Evolutionary conservation across 306 rosid genomes (phyloP).

Genomic region (Arachis stenosperma): DNA sequence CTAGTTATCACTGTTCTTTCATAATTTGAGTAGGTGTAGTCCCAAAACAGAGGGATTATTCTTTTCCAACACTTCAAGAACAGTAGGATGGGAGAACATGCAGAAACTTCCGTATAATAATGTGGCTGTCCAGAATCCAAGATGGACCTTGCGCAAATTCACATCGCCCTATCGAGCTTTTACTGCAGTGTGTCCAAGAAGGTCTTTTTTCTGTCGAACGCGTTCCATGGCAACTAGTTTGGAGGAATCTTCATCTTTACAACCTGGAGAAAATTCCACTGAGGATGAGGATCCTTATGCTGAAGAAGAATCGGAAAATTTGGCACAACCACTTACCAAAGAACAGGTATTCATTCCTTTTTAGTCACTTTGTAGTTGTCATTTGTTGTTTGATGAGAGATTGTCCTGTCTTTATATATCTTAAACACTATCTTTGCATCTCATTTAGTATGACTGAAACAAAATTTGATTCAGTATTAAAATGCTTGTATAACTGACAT

Average conservation of each 20-base stretch:
- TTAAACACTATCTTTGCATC: conserved; percentile 3
- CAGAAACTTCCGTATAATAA: conserved; percentile 29
- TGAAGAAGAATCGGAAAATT: conserved; percentile 36
- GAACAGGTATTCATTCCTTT: conserved; percentile 46
- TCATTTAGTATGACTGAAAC: conserved; percentile 7
- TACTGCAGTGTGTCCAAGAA: conserved; percentile 34
- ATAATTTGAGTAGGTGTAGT: conserved; percentile 42
- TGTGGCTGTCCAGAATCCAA: conserved; percentile 27
- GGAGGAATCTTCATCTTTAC: conserved; percentile 41
- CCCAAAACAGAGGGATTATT: conserved; percentile 41
- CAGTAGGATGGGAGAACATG: conserved; percentile 36
- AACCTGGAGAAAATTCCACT: conserved; percentile 32
- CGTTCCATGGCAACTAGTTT: conserved; percentile 38
- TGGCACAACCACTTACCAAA: conserved; percentile 41
- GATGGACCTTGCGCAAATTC: conserved; percentile 36
- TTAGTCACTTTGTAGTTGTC: conserved; percentile 3
- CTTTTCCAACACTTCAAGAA: conserved; percentile 45
- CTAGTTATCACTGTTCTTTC: conserved; percentile 20
- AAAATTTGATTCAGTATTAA: conserved; percentile 5
- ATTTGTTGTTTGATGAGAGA: conserved; percentile 3
- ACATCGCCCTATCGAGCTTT: conserved; percentile 37
- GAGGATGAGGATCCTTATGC: conserved; percentile 38
- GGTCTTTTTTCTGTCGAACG: conserved; percentile 23
- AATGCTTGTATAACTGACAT: conserved; percentile 3
- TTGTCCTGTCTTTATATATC: conserved; percentile 4